Base-by-base conservation (phyloP, 139 green algal species). In the Chlorella sp. region DNA sequence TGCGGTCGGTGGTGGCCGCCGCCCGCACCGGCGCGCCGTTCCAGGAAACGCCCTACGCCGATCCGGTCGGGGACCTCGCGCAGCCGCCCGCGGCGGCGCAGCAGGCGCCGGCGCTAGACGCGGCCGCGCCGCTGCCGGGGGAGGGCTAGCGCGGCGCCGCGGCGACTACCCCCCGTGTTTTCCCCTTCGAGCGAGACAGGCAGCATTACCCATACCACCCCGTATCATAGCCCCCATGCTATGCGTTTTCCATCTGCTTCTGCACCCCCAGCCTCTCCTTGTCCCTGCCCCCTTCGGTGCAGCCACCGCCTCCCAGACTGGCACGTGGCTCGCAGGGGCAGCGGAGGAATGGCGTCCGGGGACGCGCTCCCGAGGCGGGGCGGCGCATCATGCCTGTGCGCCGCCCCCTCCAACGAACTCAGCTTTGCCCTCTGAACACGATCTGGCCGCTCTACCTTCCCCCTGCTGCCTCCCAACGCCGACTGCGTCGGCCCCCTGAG, bases 31-130 rank as follows among this genome's bases (percentile, higher is more conserved):
- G 69, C 1, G 42, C 55, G 19, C 69, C 55, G 2, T 74, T 51
- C 67, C 42, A 33, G 59, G 77, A 61, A 9, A 73, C 33, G 15
- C 36, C 77, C 15, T 82, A 82, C 25, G 69, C 69, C 35, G 77
- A 82, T 40, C 31, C 42, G 0, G 76, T 65, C n/a, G n/a, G 33
- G 1, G 67, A 82, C 31, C 63, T 36, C 2, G 53, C 66, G 51
- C 50, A 31, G 8, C 15, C 11, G 0, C 33, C 50, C 5, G 31
- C 45, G 25, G 46, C 67, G 5, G 2, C 15, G 33, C 33, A 36
- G 48, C 9, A 12, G 8, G 23, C 5, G 19, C 21, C 66, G 31
- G 43, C 17, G 8, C 41, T 5, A 14, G 4, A 27, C 27, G 59
- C 59, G 0, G 41, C 63, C 3, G 0, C 0, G 21, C 17, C 7